phyloP scores from a whole-genome alignment of 2,329 filamentous ascomycete species.

The Dothideomycetes sp. region DNA sequence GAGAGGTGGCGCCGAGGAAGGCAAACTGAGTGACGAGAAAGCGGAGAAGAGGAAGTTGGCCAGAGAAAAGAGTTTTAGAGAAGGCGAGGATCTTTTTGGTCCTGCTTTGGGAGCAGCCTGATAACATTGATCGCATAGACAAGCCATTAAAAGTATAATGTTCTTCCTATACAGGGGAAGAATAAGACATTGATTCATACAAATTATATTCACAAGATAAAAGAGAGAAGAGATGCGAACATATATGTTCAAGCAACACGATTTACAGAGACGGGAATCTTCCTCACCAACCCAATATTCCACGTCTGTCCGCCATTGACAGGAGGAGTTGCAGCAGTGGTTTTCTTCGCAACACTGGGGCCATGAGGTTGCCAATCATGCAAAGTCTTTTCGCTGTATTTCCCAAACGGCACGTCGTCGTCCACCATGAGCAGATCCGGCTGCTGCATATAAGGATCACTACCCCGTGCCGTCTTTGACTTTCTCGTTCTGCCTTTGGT shows the following conservation, averaged over 20 bases:
- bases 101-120: no score
- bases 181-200: no score
- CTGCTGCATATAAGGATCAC: conserved; percentile 12
- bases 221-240: no score
- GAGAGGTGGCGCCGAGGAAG: conserved; percentile 29
- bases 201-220: no score
- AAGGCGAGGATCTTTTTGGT: conserved; percentile 38
- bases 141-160: no score
- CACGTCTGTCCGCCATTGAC: neutral
- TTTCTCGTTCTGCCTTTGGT: neutral
- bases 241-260: no score
- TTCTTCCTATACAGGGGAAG: no score
- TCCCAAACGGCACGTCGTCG: conserved; percentile 2
- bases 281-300: conserved; percentile 4
- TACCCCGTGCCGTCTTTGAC: neutral
- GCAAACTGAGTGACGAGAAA: conserved; percentile 32
- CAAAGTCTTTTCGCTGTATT: neutral
- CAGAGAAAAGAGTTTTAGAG: conserved; percentile 30
- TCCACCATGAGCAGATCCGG: conserved; percentile 9
- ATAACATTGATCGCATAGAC: no score
- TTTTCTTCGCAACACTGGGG: no score
- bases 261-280: no score
- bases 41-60: conserved; percentile 37
- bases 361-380: no score
- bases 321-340: neutral